Percentiles rank a stretch among this genome's conserved stretches.
phyloP scores from a whole-genome alignment of 805 yeast species.

The Zygoascus biomembranicola region DNA sequence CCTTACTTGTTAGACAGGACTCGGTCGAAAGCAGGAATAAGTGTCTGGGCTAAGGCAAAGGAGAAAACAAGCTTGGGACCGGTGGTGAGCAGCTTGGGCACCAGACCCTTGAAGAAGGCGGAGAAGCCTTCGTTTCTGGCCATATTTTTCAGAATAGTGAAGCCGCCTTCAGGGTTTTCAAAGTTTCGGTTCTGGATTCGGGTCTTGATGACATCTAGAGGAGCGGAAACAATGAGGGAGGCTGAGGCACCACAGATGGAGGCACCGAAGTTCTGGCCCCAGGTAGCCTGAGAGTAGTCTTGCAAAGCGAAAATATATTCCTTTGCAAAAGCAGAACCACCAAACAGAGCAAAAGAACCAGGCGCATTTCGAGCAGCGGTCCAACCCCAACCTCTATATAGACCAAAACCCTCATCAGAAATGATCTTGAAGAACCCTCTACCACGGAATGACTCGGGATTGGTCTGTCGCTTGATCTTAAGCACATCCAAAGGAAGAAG shows the following conservation, averaged over 20 bases:
- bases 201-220: constrained; percentile 95
- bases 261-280: constrained; percentile 90
- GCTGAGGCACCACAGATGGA: constrained; percentile 96
- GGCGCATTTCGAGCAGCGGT: constrained; percentile 99
- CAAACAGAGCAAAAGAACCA: constrained; percentile 94
- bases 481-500: constrained; percentile 80
- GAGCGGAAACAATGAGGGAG: constrained; percentile 93
- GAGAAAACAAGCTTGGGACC: constrained; percentile 98
- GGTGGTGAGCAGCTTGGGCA: constrained; percentile 93
- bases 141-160: constrained; percentile 89
- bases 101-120: constrained; percentile 91
- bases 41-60: constrained; percentile 94
- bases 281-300: constrained; percentile 87
- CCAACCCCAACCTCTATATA: constrained; percentile 99
- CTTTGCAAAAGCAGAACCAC: constrained; percentile 98
- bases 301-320: constrained; percentile 81
- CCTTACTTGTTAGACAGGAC: constrained; percentile 29
- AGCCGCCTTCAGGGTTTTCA: constrained; percentile 90
- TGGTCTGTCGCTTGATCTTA: constrained; percentile 97
- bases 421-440: constrained; percentile 87
- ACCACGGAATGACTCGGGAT: constrained; percentile 99
- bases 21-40: constrained; percentile 92
- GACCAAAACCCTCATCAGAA: constrained; percentile 83
- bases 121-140: constrained; percentile 81
- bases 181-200: constrained; percentile 96